Evolutionary conservation across 225 moss, liverwort and hornwort genomes (phyloP), one percentile per base, ranked within the genome.

Genomic region (Pleurozium schreberi): DNA sequence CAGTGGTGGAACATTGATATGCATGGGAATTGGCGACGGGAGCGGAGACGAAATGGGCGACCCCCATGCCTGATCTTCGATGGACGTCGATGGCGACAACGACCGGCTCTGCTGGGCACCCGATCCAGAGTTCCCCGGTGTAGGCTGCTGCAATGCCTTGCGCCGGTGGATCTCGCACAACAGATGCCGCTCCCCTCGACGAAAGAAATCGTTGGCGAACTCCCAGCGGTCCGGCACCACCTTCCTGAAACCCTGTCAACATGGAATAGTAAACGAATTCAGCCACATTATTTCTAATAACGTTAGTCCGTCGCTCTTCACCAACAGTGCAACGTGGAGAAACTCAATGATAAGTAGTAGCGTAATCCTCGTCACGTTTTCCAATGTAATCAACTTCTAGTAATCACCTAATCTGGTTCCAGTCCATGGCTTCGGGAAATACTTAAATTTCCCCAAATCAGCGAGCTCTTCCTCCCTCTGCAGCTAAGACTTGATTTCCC

Each of bases 221-320:
- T 95, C 94, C 94, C 94, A 95, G 26, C 94, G 94, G 77, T 95
- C 93, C 17, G 94, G 94, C 25, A 93, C 92, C 45, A 95, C 91
- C 90, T 95, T 95, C 84, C 92, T 85, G 88, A 95, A 95, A 12
- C 94, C 94, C 94, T 95, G 91, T 71, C 69, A 63, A 80, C 67
- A 88, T 53, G 47, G 73, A 75, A 81, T 75, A 76, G 68, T 47
- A 58, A 87, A 84, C 69, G 36, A 50, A 57, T 81, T 91, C 88
- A 92, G 89, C 23, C 47, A 75, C 75, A 90, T 59, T 80, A 12
- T 19, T 75, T 55, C 55, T 23, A 33, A 25, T 45, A 10, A n/a
- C 76, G 25, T 49, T 12, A 4, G 27, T 21, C 23, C 47, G 85
- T 53, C 38, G 10, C 50, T 81, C 87, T 53, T 63, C 86, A 71